Conservation (phyloP, 176 grass and related monocot genomes). For the Oryza glumipatula region DNA sequence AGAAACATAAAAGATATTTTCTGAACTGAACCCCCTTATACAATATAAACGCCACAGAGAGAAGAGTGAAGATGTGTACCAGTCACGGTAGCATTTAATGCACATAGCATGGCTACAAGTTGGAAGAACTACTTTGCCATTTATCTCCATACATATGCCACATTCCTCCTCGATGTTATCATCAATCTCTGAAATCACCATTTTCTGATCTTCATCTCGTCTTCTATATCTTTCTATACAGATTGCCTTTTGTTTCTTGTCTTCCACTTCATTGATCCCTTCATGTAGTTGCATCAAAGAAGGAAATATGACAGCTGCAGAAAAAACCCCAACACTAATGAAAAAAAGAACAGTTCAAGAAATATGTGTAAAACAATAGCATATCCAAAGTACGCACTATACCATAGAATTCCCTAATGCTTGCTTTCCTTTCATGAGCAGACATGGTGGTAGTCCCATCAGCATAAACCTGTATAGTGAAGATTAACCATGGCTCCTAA, state of each 20-base stretch:
- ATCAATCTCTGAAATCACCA: conserved; percentile 73
- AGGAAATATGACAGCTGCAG: conserved; percentile 83
- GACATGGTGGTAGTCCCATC: conserved; percentile 93
- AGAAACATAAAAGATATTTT: conserved; percentile 13
- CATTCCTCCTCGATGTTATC: conserved; percentile 92
- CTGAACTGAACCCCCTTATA: conserved; percentile 12
- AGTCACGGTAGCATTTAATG: conserved; percentile 91
- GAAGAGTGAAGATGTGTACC: conserved; percentile 53
- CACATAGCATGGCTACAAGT: conserved; percentile 91
- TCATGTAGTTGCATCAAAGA: conserved; percentile 85
- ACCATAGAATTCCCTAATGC: conserved; percentile 94
- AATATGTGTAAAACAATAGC: not conserved
- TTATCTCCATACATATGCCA: conserved; percentile 95
- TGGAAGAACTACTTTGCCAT: conserved; percentile 76
- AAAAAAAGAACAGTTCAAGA: conserved; percentile 40
- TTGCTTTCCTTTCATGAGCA: conserved; percentile 91
- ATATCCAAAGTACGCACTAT: conserved; percentile 1
- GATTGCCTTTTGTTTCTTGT: conserved; percentile 73
- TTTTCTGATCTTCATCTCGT: conserved; percentile 64
- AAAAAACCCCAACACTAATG: conserved; percentile 19
- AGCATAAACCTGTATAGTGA: conserved; percentile 71
- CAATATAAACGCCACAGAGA: conserved; percentile 22
- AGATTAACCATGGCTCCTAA: not conserved
- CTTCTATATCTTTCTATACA: conserved; percentile 73
- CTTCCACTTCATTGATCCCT: conserved; percentile 79